A percentile compares a stretch with the other conserved stretches of the same genome.
phyloP scores from a whole-genome alignment of 2,329 filamentous ascomycete genomes.

The Delphinella strobiligena region DNA sequence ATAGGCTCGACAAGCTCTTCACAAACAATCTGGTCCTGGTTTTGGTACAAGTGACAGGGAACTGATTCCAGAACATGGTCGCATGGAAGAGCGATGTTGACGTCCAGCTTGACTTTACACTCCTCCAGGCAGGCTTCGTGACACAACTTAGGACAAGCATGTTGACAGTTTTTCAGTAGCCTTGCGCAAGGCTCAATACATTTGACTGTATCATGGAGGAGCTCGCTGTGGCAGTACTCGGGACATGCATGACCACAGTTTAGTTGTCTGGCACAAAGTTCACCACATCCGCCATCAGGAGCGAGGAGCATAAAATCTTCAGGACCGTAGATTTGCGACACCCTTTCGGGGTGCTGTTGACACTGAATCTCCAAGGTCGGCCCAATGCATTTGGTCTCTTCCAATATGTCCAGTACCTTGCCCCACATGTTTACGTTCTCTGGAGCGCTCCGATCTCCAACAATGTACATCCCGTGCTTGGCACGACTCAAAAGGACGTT shows the following conservation, averaged over 20 bases:
- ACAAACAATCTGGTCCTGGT: constrained; percentile 39
- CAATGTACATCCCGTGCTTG: constrained; percentile 57
- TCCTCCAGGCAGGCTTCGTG: constrained; percentile 20
- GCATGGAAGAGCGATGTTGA: constrained; percentile 19
- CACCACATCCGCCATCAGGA: constrained; percentile 51
- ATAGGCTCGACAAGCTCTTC: constrained; percentile 30
- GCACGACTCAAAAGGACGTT: constrained; percentile 58
- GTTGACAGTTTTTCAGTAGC: constrained; percentile 25
- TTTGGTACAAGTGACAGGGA: constrained; percentile 25
- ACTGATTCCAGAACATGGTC: constrained; percentile 15
- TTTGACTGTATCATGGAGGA: constrained; percentile 28
- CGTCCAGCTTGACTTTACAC: constrained; percentile 17
- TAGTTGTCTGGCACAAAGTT: constrained; percentile 35
- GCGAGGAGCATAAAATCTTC: constrained; percentile 44
- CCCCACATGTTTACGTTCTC: constrained; percentile 51
- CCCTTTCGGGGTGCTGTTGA: constrained; percentile 44
- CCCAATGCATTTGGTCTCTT: constrained; percentile 36
- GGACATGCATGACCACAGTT: constrained; percentile 34
- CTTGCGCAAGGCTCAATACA: constrained; percentile 31
- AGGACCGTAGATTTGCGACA: constrained; percentile 38
- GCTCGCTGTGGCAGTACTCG: constrained; percentile 32
- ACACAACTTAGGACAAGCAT: constrained; percentile 30
- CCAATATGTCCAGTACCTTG: constrained; percentile 43
- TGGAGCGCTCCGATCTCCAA: too few species aligned
- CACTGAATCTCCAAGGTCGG: constrained; percentile 43